Conservation (phyloP, 2,329 filamentous ascomycete genomes). For the Phaeophleospora eucalypticola region DNA sequence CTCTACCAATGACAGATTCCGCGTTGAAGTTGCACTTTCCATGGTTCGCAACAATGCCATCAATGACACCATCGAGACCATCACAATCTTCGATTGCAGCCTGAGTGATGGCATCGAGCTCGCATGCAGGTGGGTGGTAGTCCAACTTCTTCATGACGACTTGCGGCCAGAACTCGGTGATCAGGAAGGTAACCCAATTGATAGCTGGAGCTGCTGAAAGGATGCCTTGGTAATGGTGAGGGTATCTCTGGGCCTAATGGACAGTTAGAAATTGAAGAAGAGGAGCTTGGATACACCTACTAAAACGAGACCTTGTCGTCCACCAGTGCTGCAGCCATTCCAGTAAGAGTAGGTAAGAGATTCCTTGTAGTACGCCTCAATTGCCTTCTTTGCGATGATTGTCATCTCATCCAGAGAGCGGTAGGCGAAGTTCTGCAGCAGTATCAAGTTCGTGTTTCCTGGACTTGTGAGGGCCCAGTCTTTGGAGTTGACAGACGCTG, state of each 20-base stretch:
- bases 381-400: conserved; percentile 31
- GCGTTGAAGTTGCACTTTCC: conserved; percentile 33
- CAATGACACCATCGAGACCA: conserved; percentile 35
- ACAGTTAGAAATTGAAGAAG: background rate
- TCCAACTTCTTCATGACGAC: conserved; percentile 28
- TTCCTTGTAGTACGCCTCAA: conserved; percentile 31
- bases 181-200: conserved; percentile 33
- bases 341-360: conserved; percentile 36
- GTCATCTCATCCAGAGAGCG: conserved; percentile 34
- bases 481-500: conserved; percentile 12
- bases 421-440: conserved; percentile 35
- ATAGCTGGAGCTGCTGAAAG: conserved; percentile 39
- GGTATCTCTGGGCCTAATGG: conserved; percentile 32
- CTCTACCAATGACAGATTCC: conserved; percentile 25
- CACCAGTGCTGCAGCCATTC: conserved; percentile 38
- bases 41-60: conserved; percentile 32
- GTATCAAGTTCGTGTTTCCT: conserved; percentile 33
- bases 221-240: conserved; percentile 39
- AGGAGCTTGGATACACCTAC: background rate
- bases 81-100: conserved; percentile 37
- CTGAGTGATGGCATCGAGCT: conserved; percentile 34
- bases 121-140: conserved; percentile 32
- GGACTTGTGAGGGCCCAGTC: conserved; percentile 26
- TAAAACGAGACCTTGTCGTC: conserved; percentile 36
- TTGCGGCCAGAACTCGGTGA: conserved; percentile 30